Conservation (phyloP, 345 rosid genomes). For the Eucalyptus fibrosa region DNA sequence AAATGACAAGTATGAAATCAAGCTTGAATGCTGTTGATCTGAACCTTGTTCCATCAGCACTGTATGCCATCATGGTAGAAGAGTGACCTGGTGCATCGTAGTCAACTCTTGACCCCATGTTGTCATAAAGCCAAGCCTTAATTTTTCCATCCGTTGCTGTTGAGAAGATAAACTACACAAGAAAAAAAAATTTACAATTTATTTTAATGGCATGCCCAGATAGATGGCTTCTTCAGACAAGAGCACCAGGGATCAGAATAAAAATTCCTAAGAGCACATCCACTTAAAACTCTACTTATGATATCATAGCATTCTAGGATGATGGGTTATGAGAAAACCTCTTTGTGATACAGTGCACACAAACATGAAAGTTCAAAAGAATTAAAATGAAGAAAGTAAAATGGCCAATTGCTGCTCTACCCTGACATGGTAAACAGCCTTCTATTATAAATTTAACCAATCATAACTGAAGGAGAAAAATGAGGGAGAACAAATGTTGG, state of each 20-base stretch:
- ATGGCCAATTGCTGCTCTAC: neutral
- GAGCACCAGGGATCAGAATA: neutral
- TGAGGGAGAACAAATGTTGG: neutral
- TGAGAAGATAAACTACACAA: slow-evolving; percentile 58
- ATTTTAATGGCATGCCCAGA: neutral
- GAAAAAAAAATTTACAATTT: neutral
- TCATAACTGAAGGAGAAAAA: neutral
- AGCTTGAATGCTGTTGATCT: neutral
- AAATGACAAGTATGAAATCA: neutral
- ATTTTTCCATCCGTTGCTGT: slow-evolving; percentile 77
- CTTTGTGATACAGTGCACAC: neutral
- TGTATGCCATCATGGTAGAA: slow-evolving; percentile 65
- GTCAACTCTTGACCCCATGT: slow-evolving; percentile 63
- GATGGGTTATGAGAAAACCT: neutral
- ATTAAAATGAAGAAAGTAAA: neutral
- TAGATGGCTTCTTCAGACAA: neutral
- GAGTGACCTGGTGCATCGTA: slow-evolving; percentile 77
- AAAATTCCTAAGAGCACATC: neutral
- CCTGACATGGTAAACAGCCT: neutral
- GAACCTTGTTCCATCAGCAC: slow-evolving; percentile 82
- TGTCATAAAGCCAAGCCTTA: slow-evolving; percentile 81
- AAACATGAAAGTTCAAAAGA: neutral
- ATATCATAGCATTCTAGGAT: neutral
- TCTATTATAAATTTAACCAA: neutral
- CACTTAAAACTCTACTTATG: neutral